Conservation (phyloP, 495 filamentous ascomycete genomes). For the Penicillium arizonense region DNA sequence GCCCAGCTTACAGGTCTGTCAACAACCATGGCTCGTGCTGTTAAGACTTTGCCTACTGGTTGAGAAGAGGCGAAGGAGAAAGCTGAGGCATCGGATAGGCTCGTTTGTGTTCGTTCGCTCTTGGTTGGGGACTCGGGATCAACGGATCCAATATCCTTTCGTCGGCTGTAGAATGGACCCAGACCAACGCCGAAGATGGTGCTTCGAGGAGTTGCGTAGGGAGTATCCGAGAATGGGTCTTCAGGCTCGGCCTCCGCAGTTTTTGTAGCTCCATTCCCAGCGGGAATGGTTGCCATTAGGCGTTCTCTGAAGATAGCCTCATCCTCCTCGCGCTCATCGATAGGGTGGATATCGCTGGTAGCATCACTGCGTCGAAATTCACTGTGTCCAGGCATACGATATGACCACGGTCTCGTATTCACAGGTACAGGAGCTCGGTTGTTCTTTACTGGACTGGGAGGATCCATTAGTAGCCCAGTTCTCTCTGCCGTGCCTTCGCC, state of each 20-base stretch:
- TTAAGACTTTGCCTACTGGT: slow-evolving; percentile 12
- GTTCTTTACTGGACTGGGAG: slow-evolving; percentile 53
- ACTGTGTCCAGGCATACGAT: slow-evolving; percentile 30
- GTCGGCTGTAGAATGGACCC: slow-evolving; percentile 26
- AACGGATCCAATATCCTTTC: slow-evolving; percentile 18
- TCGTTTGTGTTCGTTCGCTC: slow-evolving; percentile 55
- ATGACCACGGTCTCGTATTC: slow-evolving; percentile 22
- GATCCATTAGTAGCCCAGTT: slow-evolving; percentile 54
- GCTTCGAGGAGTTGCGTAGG: slow-evolving; percentile 29
- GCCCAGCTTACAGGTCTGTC: slow-evolving; percentile 22
- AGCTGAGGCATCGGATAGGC: slow-evolving; percentile 50
- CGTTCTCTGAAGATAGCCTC: slow-evolving; percentile 31
- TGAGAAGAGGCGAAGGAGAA: slow-evolving; percentile 31
- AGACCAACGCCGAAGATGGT: slow-evolving; percentile 29
- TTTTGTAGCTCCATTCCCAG: slow-evolving; percentile 2
- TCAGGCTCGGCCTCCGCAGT: slow-evolving; percentile 15
- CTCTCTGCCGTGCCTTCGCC: slow-evolving; percentile 44
- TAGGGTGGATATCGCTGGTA: slow-evolving; percentile 58
- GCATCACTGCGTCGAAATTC: slow-evolving; percentile 46
- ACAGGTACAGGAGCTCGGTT: slow-evolving; percentile 23
- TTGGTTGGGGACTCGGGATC: slow-evolving; percentile 44
- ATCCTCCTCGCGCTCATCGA: slow-evolving; percentile 73
- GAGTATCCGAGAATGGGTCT: slow-evolving; percentile 28
- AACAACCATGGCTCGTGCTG: slow-evolving; percentile 14
- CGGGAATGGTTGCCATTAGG: slow-evolving; percentile 23